A percentile compares a stretch with the other conserved stretches of the same genome.
Conservation (phyloP, 2,329 filamentous ascomycete species). For the Diaporthe velutina region DNA sequence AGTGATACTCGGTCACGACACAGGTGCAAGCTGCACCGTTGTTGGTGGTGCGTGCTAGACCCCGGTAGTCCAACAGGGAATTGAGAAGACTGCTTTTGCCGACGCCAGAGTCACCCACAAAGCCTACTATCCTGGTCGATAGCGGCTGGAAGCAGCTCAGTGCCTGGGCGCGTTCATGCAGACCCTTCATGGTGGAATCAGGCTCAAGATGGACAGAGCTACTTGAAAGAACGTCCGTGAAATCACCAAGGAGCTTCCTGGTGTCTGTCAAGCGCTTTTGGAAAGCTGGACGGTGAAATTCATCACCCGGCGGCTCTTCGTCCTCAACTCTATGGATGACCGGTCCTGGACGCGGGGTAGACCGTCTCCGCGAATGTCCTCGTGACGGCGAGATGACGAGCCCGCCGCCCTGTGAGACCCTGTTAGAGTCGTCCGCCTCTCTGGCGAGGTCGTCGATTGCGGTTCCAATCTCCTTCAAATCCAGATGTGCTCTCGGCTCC, state of each 20-base stretch:
- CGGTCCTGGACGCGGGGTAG: not conserved
- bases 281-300: constrained; percentile 52
- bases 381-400: not conserved
- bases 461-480: not conserved
- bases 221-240: constrained; percentile 51
- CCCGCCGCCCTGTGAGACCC: not conserved
- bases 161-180: constrained; percentile 49
- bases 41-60: constrained; percentile 58
- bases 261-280: constrained; percentile 52
- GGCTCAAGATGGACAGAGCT: constrained; percentile 51
- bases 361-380: not conserved
- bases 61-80: constrained; percentile 56
- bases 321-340: not conserved
- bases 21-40: constrained; percentile 61
- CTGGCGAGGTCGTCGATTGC: not conserved
- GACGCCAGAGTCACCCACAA: constrained; percentile 63
- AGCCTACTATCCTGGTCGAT: constrained; percentile 56
- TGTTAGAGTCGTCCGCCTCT: not conserved
- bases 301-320: constrained; percentile 42
- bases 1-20: constrained; percentile 60
- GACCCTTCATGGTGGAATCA: constrained; percentile 53
- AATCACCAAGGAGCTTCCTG: constrained; percentile 47
- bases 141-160: constrained; percentile 55
- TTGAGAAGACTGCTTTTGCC: constrained; percentile 65
- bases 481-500: not conserved